Evolutionary conservation across 164 flowering plant genomes (phyloP).

Genomic region (Kingdonia uniflora): DNA sequence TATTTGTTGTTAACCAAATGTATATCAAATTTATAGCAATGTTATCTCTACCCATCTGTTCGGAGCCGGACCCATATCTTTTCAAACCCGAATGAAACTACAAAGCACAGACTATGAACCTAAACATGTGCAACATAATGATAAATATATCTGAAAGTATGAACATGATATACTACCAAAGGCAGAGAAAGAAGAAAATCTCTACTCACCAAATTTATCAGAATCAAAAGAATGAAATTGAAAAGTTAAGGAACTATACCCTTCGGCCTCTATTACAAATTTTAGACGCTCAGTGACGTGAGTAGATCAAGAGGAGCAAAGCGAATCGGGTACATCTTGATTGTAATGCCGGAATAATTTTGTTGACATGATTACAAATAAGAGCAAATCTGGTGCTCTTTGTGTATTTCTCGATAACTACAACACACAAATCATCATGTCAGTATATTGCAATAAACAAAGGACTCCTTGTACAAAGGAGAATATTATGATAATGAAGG

Average conservation of each 20-base stretch:
- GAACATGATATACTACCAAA: no score
- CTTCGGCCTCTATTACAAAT: conserved; percentile 69
- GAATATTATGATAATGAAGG: background rate
- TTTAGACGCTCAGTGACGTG: conserved; percentile 79
- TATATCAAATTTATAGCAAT: no score
- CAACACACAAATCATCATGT: conserved; percentile 14
- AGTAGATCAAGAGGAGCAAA: conserved; percentile 86
- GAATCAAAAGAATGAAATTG: background rate
- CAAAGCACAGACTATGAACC: no score
- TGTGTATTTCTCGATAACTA: conserved; percentile 97
- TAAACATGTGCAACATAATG: no score
- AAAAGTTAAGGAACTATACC: conserved; percentile 27
- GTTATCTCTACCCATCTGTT: no score
- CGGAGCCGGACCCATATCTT: no score
- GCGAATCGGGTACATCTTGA: conserved; percentile 94
- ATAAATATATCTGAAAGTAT: no score
- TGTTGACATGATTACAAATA: conserved; percentile 93
- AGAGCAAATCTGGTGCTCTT: conserved; percentile 88
- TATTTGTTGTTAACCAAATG: no score
- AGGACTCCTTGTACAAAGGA: no score
- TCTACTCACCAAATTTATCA: no score
- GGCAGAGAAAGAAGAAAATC: no score
- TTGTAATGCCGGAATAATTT: conserved; percentile 91
- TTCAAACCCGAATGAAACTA: no score
- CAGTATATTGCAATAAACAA: background rate